These are phyloP conservation scores for Fraxinus xanthoxyloides DNA, from an alignment of 305 asterid genomes.

Conservation along the genomic window DNA sequence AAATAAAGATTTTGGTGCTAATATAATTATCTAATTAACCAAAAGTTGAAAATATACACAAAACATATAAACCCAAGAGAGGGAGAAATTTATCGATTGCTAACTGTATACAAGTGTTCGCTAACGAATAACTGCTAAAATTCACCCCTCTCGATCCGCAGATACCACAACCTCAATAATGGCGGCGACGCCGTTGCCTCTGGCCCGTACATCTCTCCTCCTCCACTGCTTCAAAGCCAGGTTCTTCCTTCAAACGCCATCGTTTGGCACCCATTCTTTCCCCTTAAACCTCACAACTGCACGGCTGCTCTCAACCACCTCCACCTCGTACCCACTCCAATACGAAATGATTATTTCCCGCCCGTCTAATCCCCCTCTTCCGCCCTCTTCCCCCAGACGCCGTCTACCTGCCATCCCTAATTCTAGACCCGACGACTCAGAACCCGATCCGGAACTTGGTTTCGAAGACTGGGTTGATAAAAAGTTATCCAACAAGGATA, in stretches of 20 bases:
- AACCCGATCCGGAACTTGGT: constrained; percentile 39
- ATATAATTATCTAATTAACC: neutral
- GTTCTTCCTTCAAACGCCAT: constrained; percentile 16
- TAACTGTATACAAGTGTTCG: neutral
- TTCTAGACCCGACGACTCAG: constrained; percentile 34
- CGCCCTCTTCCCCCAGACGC: constrained; percentile 30
- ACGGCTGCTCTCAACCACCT: constrained; percentile 49
- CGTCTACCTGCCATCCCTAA: constrained; percentile 32
- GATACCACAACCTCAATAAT: neutral
- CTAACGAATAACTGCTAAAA: neutral
- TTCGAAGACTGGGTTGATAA: constrained; percentile 84
- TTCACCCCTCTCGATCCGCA: neutral
- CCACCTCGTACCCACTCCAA: constrained; percentile 80
- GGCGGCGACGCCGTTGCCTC: constrained; percentile 54
- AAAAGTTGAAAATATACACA: neutral
- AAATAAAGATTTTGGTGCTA: too few species aligned
- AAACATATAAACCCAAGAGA: too few species aligned
- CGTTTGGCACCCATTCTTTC: constrained; percentile 23
- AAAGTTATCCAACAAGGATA: constrained; percentile 41
- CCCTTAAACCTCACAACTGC: constrained; percentile 16
- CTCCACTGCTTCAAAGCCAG: constrained; percentile 44
- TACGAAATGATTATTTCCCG: constrained; percentile 86
- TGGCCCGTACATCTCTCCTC: constrained; percentile 36
- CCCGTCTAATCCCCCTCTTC: constrained; percentile 50
- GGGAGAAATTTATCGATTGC: neutral